Evolutionary conservation across 2,329 filamentous ascomycete genomes (phyloP).

Genomic region (Verticillium dahliae): DNA sequence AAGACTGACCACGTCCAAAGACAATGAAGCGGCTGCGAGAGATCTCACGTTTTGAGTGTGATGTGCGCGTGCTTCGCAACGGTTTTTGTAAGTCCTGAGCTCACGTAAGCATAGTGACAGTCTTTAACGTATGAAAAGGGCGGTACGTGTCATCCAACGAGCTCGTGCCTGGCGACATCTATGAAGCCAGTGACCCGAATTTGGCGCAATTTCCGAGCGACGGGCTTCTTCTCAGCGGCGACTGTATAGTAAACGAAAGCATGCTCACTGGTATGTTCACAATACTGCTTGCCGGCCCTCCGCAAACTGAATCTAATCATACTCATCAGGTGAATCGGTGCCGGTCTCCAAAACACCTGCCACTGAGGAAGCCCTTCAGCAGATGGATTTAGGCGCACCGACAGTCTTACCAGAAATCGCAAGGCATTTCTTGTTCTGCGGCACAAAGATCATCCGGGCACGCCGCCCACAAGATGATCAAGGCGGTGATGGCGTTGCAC

Average conservation of each 20-base stretch:
- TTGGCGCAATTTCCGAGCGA: slow-evolving; percentile 86
- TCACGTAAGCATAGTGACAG: slow-evolving; percentile 1
- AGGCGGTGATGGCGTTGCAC: slow-evolving; percentile 80
- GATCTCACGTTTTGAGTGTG: slow-evolving; percentile 91
- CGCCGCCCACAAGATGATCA: slow-evolving; percentile 79
- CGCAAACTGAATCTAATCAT: not conserved
- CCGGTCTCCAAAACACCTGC: slow-evolving; percentile 89
- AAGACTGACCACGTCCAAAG: slow-evolving; percentile 22
- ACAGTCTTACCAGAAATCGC: slow-evolving; percentile 78
- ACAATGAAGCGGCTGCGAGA: slow-evolving; percentile 89
- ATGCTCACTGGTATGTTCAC: slow-evolving; percentile 68
- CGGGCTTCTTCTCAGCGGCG: slow-evolving; percentile 82
- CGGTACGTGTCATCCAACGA: slow-evolving; percentile 79
- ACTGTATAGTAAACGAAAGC: slow-evolving; percentile 98
- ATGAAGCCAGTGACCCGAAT: slow-evolving; percentile 91
- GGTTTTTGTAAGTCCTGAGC: slow-evolving; percentile 68
- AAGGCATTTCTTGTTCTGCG: slow-evolving; percentile 86
- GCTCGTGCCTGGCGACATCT: slow-evolving; percentile 90
- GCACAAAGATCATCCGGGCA: slow-evolving; percentile 90
- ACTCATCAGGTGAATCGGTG: slow-evolving; percentile 69
- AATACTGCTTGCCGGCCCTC: not conserved
- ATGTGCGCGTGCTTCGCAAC: slow-evolving; percentile 85
- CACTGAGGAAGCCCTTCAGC: slow-evolving; percentile 69
- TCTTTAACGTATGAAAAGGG: slow-evolving; percentile 44
- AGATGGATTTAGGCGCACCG: slow-evolving; percentile 72